phyloP scores from a whole-genome alignment of 352 stramenopile species.

The Elongisporangium undulatum region DNA sequence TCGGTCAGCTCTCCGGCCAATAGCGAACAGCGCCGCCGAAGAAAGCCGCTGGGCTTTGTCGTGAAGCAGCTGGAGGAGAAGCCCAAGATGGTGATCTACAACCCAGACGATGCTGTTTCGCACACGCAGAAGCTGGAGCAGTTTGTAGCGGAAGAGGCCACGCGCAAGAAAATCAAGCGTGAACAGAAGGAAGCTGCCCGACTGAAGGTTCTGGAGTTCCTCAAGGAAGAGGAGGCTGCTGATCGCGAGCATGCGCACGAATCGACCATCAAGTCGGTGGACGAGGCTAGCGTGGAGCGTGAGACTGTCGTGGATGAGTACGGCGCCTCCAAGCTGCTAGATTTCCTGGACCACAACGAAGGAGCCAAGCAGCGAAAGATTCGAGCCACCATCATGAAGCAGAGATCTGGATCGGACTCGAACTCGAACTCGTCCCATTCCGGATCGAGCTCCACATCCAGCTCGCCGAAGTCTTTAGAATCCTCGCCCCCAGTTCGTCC shows the following conservation, averaged over 20 bases:
- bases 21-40: conserved; percentile 8
- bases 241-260: conserved; percentile 7
- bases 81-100: conserved; percentile 48
- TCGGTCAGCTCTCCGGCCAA: background rate
- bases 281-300: conserved; percentile 40
- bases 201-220: conserved; percentile 39
- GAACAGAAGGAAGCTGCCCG: conserved; percentile 38
- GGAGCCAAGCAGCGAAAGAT: conserved; percentile 18
- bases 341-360: conserved; percentile 36
- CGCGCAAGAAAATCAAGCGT: conserved; percentile 39
- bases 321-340: conserved; percentile 39
- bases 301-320: conserved; percentile 50
- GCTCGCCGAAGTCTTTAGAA: background rate
- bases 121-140: conserved; percentile 30
- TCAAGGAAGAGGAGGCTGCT: conserved; percentile 29
- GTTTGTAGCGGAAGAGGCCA: conserved; percentile 32
- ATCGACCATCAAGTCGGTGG: conserved; percentile 45
- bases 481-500: background rate
- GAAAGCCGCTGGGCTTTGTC: conserved; percentile 52
- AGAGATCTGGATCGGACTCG: background rate
- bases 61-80: conserved; percentile 45
- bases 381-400: conserved; percentile 11
- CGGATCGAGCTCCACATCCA: conserved; percentile 5
- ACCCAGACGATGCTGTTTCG: conserved; percentile 34
- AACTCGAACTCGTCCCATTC: conserved; percentile 2